Conservation (phyloP, 2,329 filamentous ascomycete species). For the Penicillium sp. region DNA sequence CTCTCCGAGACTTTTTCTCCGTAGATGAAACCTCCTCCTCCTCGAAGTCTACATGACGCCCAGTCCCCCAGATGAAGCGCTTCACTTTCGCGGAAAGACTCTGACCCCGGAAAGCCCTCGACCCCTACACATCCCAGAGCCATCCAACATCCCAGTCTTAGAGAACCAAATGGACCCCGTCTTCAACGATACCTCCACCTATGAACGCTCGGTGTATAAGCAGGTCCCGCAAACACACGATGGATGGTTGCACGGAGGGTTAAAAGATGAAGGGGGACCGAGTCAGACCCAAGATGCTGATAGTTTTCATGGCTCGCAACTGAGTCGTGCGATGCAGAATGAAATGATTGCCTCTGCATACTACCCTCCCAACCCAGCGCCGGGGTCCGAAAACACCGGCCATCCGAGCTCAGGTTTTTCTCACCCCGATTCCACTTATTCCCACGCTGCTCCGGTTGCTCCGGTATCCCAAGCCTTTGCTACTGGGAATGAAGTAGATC, state of each 20-base stretch:
- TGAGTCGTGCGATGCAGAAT: conserved; percentile 26
- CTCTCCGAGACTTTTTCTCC: background rate
- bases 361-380: conserved; percentile 26
- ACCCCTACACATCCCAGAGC: conserved; percentile 66
- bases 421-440: conserved; percentile 24
- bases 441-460: conserved; percentile 27
- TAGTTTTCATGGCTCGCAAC: conserved; percentile 35
- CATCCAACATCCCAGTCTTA: conserved; percentile 67
- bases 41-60: conserved; percentile 54
- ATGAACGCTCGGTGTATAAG: conserved; percentile 46
- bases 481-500: conserved; percentile 34
- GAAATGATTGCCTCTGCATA: conserved; percentile 29
- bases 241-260: conserved; percentile 18
- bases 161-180: conserved; percentile 70
- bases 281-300: conserved; percentile 29
- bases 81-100: conserved; percentile 64
- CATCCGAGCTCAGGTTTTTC: conserved; percentile 9
- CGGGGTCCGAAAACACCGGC: conserved; percentile 8
- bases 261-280: conserved; percentile 12
- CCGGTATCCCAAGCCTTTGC: conserved; percentile 26
- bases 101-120: conserved; percentile 70
- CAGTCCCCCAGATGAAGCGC: conserved; percentile 47
- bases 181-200: conserved; percentile 66
- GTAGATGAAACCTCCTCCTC: conserved; percentile 44
- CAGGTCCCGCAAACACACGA: conserved; percentile 14